A percentile compares a stretch with the other conserved stretches of the same genome.
These are phyloP conservation scores for Wickerhamiella dianesei DNA, from an alignment of 805 yeast genomes.

Conservation along the genomic window DNA sequence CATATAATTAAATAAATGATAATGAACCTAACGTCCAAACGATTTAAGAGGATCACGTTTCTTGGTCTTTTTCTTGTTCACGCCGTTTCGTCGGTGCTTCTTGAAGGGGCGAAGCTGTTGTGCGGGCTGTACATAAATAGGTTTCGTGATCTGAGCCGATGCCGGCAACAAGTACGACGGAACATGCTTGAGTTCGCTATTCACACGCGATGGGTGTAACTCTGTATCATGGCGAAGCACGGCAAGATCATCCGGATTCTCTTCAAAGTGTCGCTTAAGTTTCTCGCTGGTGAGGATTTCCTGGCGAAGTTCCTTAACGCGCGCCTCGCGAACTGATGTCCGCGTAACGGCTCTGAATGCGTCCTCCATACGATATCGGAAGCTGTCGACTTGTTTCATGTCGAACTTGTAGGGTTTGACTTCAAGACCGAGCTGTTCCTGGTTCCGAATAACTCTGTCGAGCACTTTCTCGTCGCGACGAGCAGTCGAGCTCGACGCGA, in stretches of 20 bases:
- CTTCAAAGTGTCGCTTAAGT: constrained; percentile 87
- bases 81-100: constrained; percentile 4
- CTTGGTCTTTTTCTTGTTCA: constrained; percentile 4
- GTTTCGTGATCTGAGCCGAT: constrained; percentile 17
- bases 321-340: constrained; percentile 81
- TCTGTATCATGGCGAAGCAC: constrained; percentile 87
- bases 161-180: constrained; percentile 86
- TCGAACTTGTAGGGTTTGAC: constrained; percentile 83
- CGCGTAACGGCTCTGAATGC: constrained; percentile 91
- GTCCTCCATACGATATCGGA: constrained; percentile 93
- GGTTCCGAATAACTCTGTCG: constrained; percentile 61
- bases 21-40: constrained; percentile 6
- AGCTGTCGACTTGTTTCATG: constrained; percentile 82
- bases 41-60: constrained; percentile 17
- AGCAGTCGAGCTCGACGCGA: constrained; percentile 56
- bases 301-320: constrained; percentile 73
- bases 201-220: constrained; percentile 67
- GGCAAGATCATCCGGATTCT: constrained; percentile 86
- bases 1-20: not conserved
- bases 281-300: constrained; percentile 82
- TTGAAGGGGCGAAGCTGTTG: constrained; percentile 5
- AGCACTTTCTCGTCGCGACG: constrained; percentile 79
- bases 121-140: constrained; percentile 13
- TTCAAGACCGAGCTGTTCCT: constrained; percentile 49
- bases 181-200: constrained; percentile 75